Percentiles rank a stretch among this genome's conserved stretches.
Evolutionary conservation across 371 early-diverging fungal genomes (phyloP).

Genomic region (Mucor saturninus): DNA sequence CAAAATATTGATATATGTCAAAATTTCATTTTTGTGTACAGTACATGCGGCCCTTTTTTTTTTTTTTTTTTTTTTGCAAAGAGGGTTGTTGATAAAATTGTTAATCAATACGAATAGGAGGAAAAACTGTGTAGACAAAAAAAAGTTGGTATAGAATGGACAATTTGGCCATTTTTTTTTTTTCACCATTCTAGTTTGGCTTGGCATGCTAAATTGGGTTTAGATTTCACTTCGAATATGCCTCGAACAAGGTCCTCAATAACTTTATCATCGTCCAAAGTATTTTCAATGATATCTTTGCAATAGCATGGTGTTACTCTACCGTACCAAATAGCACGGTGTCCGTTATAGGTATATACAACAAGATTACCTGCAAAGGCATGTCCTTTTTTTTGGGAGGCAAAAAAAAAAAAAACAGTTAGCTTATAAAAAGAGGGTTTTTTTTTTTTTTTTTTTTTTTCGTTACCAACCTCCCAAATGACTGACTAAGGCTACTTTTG

Average conservation of each 20-base stretch:
- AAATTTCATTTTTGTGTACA: background rate
- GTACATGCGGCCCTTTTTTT: background rate
- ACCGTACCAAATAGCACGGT: constrained; percentile 51
- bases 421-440: background rate
- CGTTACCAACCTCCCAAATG: constrained; percentile 42
- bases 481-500: constrained; percentile 37
- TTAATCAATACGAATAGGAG: no score
- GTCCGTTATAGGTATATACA: constrained; percentile 41
- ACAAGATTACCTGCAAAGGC: constrained; percentile 51
- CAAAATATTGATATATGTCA: no score
- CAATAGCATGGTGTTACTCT: constrained; percentile 49
- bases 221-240: constrained; percentile 38
- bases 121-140: background rate
- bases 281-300: constrained; percentile 36
- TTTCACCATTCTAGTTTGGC: constrained; percentile 26
- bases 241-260: constrained; percentile 41
- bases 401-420: no score
- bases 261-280: constrained; percentile 35
- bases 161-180: background rate
- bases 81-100: no score
- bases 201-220: constrained; percentile 14
- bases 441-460: background rate
- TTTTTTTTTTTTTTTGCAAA: no score
- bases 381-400: constrained; percentile 23
- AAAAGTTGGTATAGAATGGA: background rate